Conservation (phyloP, 331 rosid genomes). For the Quercus tomentella region DNA sequence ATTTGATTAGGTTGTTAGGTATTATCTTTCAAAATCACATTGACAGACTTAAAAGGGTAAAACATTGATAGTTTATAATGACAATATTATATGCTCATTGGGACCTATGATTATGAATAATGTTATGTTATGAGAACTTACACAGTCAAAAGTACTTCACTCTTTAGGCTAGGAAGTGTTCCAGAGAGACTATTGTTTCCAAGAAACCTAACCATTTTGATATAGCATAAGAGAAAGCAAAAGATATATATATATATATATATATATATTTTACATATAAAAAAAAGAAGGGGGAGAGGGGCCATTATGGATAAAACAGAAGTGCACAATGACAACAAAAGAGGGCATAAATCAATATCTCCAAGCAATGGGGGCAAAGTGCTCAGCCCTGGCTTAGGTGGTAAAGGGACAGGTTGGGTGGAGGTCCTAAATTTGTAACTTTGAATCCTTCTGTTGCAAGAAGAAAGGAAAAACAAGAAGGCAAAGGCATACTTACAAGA, state of each 20-base stretch:
- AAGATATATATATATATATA: too few relatives aligned
- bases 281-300: background rate
- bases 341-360: background rate
- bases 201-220: background rate
- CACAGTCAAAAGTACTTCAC: background rate
- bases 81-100: too few relatives aligned
- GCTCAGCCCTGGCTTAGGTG: too few relatives aligned
- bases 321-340: background rate
- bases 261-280: background rate
- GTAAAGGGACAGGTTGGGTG: too few relatives aligned
- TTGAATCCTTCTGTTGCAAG: too few relatives aligned
- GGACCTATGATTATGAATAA: background rate
- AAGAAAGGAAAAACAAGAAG: background rate
- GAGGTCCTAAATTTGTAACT: too few relatives aligned
- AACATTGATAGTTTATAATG: too few relatives aligned
- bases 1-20: too few relatives aligned
- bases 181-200: background rate
- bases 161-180: background rate
- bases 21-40: too few relatives aligned
- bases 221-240: background rate
- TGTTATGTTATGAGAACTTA: background rate
- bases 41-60: too few relatives aligned
- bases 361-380: background rate
- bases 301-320: background rate
- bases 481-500: background rate